These are phyloP conservation scores for Penicillium sp. DNA, from an alignment of 2,329 filamentous ascomycete species.

Conservation along the genomic window DNA sequence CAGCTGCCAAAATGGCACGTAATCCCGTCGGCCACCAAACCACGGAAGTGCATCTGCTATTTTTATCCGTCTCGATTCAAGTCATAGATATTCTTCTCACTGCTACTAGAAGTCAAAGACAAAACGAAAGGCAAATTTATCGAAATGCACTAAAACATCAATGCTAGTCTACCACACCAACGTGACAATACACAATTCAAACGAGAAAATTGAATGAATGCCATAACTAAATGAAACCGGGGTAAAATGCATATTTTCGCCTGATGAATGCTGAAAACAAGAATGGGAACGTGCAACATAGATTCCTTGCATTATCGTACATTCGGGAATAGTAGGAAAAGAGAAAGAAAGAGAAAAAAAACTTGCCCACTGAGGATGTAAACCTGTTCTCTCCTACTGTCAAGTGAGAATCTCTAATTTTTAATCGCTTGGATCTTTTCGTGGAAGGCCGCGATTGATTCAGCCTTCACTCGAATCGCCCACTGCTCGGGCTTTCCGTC, in stretches of 20 bases:
- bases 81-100: too few species aligned
- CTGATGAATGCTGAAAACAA: conserved; percentile 7
- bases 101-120: too few species aligned
- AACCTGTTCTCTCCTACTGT: neutral
- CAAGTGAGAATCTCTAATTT: conserved; percentile 13
- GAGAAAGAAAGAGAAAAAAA: neutral
- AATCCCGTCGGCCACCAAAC: too few species aligned
- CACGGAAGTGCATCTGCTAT: too few species aligned
- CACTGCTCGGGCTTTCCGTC: conserved; percentile 68
- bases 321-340: conserved; percentile 7
- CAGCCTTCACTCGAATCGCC: conserved; percentile 69
- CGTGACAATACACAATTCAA: neutral
- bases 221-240: neutral
- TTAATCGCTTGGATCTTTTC: conserved; percentile 23
- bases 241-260: conserved; percentile 12
- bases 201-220: neutral
- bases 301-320: conserved; percentile 19
- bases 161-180: neutral
- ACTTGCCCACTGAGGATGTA: neutral
- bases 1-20: too few species aligned
- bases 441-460: conserved; percentile 16
- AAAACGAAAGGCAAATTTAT: too few species aligned
- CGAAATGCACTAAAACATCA: neutral
- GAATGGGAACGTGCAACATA: neutral
- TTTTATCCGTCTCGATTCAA: too few species aligned